Evolutionary conservation across 2,329 filamentous ascomycete species (phyloP).

Genomic region (Albophoma yamanashiensis): DNA sequence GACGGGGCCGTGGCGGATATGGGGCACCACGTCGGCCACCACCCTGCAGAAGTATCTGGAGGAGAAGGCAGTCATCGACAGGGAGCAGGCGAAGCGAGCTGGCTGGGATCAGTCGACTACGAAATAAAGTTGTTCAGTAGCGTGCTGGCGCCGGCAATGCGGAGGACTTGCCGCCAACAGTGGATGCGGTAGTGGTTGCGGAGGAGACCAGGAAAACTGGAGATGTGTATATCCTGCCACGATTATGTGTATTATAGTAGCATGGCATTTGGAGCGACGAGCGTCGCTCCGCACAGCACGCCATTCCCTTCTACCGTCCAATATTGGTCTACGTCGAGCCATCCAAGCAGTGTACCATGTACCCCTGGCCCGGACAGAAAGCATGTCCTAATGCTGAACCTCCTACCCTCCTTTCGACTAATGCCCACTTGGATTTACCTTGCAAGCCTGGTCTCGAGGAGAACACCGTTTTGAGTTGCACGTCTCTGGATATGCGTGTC

Average conservation of each 20-base stretch:
- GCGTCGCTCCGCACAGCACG: not conserved
- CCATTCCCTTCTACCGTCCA: not conserved
- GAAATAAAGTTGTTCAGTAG: not conserved
- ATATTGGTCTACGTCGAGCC: not conserved
- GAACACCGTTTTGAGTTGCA: not conserved
- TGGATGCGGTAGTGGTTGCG: not conserved
- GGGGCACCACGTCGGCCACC: slow-evolving; percentile 50
- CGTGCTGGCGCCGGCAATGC: not conserved
- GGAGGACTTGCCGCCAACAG: not conserved
- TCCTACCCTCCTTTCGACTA: not conserved
- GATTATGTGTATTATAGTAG: not conserved
- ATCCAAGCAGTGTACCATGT: not conserved
- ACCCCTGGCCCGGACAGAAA: not conserved
- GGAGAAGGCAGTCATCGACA: slow-evolving; percentile 22
- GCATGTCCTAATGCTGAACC: not conserved
- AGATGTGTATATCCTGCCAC: not conserved
- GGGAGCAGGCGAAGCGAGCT: slow-evolving; percentile 20
- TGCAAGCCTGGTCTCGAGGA: not conserved
- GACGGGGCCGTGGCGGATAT: slow-evolving; percentile 48
- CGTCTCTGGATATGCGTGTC: not conserved
- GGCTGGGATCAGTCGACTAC: slow-evolving; percentile 16
- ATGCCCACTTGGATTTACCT: not conserved
- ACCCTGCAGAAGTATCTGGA: slow-evolving; percentile 29
- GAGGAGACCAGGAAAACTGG: not conserved
- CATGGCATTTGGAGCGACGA: slow-evolving; percentile 1